Conservation (phyloP, 1,284 basidiomycete genomes). For the Moesziomyces sp. region DNA sequence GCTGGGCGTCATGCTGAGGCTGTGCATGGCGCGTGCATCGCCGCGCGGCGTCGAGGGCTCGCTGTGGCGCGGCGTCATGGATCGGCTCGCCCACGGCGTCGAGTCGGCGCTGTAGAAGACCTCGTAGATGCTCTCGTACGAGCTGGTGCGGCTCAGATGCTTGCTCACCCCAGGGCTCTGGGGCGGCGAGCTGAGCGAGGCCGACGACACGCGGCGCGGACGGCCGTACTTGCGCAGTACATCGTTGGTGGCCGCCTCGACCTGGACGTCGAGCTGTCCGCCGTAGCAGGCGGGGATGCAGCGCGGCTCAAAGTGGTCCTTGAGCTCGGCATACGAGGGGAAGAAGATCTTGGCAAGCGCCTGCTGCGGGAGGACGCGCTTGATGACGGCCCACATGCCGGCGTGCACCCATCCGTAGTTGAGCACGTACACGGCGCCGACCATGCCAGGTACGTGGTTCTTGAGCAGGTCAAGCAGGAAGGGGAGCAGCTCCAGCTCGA, state of each 20-base stretch:
- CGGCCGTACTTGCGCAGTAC: conserved; percentile 54
- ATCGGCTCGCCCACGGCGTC: conserved; percentile 47
- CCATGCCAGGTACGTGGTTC: conserved; percentile 64
- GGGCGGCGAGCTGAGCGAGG: conserved; percentile 6
- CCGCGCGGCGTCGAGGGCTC: conserved; percentile 41
- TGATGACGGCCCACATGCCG: conserved; percentile 80
- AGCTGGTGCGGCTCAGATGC: conserved; percentile 40
- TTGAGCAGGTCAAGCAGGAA: conserved; percentile 65
- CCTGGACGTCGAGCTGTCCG: conserved; percentile 50
- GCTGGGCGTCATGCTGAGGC: conserved; percentile 48
- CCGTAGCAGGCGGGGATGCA: conserved; percentile 70
- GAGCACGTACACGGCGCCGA: conserved; percentile 75
- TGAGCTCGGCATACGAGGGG: conserved; percentile 74
- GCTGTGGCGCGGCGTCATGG: conserved; percentile 49
- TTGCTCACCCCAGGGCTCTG: conserved; percentile 9
- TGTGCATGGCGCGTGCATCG: neutral
- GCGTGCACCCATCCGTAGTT: conserved; percentile 86
- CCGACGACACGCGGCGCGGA: conserved; percentile 23
- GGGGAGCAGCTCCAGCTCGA: conserved; percentile 65
- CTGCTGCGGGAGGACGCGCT: conserved; percentile 78
- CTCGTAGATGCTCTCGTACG: conserved; percentile 62
- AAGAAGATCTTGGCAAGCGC: conserved; percentile 81
- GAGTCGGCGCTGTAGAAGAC: conserved; percentile 55
- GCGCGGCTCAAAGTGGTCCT: conserved; percentile 73
- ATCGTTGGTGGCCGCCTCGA: conserved; percentile 56